A percentile compares a stretch with the other conserved stretches of the same genome.
Evolutionary conservation across 768 basidiomycete genomes (phyloP).

Genomic region (Suillus sp.): DNA sequence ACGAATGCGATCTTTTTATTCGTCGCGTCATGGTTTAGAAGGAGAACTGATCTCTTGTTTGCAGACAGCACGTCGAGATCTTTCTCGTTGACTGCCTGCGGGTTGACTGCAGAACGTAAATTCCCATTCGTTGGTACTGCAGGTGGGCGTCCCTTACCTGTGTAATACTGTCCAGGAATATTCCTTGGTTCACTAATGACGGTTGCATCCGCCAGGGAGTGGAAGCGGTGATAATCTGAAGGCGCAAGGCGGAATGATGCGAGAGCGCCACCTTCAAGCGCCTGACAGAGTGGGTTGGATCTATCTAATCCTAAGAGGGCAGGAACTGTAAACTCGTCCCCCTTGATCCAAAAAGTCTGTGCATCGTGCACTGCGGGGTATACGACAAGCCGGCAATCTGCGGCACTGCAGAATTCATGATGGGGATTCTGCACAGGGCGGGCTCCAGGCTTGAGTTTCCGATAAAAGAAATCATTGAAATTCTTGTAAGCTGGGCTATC

Average conservation of each 20-base stretch:
- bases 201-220: slow-evolving; percentile 63
- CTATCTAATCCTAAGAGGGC: slow-evolving; percentile 52
- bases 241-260: slow-evolving; percentile 80
- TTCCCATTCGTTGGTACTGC: neutral
- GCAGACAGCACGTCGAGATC: slow-evolving; percentile 67
- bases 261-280: slow-evolving; percentile 50
- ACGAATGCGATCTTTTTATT: slow-evolving; percentile 63
- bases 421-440: slow-evolving; percentile 61
- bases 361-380: slow-evolving; percentile 61
- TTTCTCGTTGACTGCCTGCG: slow-evolving; percentile 71
- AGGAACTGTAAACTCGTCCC: slow-evolving; percentile 67
- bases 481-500: slow-evolving; percentile 61
- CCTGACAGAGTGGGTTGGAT: slow-evolving; percentile 41
- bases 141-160: slow-evolving; percentile 39
- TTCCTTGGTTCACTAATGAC: slow-evolving; percentile 43
- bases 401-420: slow-evolving; percentile 58
- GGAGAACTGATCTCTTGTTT: slow-evolving; percentile 59
- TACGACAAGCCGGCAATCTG: slow-evolving; percentile 76
- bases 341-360: slow-evolving; percentile 77
- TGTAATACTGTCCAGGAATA: slow-evolving; percentile 62
- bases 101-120: slow-evolving; percentile 53
- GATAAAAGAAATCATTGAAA: slow-evolving; percentile 80
- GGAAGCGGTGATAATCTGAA: slow-evolving; percentile 82
- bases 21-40: slow-evolving; percentile 48
- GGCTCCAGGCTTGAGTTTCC: slow-evolving; percentile 57